Evolutionary conservation across 495 filamentous ascomycete species (phyloP), one percentile per base, ranked within the genome.

Genomic region (Neurospora sp.): DNA sequence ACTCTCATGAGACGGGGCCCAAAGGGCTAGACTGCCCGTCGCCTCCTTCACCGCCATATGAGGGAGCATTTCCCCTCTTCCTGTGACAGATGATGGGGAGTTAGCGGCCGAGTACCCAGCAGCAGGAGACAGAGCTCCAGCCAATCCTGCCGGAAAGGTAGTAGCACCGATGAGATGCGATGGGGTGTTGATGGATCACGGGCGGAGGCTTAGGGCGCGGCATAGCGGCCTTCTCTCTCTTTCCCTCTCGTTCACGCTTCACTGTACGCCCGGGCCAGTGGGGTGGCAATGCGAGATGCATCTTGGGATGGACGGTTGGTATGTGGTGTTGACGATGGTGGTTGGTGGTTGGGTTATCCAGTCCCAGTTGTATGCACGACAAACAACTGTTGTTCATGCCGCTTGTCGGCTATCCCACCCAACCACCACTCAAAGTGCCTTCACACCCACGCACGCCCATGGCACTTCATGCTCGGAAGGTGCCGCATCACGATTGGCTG

Each of bases 21-120:
- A 35, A 65, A 65, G 27, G 53, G 53, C 53, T 65, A 65, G 53
- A 65, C 53, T 65, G 53, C 27, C 14, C n/a, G 35, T 35, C 44
- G 39, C 69, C 27, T 69, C 68, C 72, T 71, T 76, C 75, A 76
- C 75, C 75, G 75, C 75, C 75, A 76, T 72, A 71, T 76, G 70
- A 74, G 22, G 53, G 27, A 65, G 53, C 27, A 65, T 65, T 61
- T 65, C 53, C 53, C 53, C 53, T 65, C 53, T 65, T 65, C 53
- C 53, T 65, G 53, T 35, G 53, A 65, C 53, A 31, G 53, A 61
- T 7, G 22, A 61, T 31, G 53, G 53, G 53, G 47, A 31, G 12
- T 16, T 61, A 61, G 53, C 53, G 53, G 22, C 53, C 53, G 53
- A 61, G 22, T 61, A 61, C 22, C 22, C 53, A 61, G 53, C 53